Evolutionary conservation across 768 basidiomycete species (phyloP), one percentile per base, ranked within the genome.

Genomic region (Phanerochaete carnosa): DNA sequence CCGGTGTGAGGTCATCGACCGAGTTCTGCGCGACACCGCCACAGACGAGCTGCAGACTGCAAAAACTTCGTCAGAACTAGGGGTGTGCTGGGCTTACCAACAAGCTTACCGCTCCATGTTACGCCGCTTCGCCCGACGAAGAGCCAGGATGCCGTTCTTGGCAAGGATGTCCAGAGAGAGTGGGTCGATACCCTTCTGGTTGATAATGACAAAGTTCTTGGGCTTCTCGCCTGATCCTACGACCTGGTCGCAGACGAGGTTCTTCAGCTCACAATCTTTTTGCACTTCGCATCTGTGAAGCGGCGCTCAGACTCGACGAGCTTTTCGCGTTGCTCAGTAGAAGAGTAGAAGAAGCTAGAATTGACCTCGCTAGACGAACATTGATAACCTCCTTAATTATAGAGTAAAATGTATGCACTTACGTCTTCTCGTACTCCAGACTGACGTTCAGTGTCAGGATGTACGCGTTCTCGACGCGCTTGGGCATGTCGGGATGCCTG

Each of bases 381-480:
- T 57, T 5, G 55, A 61, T 57, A 56, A 62, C 68, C 11, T 52
- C 15, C 60, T 26, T 8, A n/a, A 53, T 19, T 47, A 26, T 35
- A 13, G 52, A 29, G 64, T n/a, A 28, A 19, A 13, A 56, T 55
- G 45, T 4, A 28, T 46, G 29, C 28, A 83, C 94, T 68, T 71
- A 97, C 96, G 97, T 99, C 79, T 99, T 99, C 75, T 99, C 97
- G 73, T 99, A 99, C 73, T 99, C 97, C 63, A 99, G 79, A 66
- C 92, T 95, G 72, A 98, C 97, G 75, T 99, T 99, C 69, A 99
- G 79, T 30, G 92, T 98, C 66, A 99, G 78, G 67, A 99, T 89
- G 76, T 80, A 97, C 46, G 94, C 94, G 76, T 99, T 98, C 76
- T 97, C 94, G 58, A 99, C 84, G 69, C 94, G 87, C 80, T 95